These are phyloP conservation scores for Penicillium sp. DNA, from an alignment of 2,329 filamentous ascomycete species.

Conservation along the genomic window DNA sequence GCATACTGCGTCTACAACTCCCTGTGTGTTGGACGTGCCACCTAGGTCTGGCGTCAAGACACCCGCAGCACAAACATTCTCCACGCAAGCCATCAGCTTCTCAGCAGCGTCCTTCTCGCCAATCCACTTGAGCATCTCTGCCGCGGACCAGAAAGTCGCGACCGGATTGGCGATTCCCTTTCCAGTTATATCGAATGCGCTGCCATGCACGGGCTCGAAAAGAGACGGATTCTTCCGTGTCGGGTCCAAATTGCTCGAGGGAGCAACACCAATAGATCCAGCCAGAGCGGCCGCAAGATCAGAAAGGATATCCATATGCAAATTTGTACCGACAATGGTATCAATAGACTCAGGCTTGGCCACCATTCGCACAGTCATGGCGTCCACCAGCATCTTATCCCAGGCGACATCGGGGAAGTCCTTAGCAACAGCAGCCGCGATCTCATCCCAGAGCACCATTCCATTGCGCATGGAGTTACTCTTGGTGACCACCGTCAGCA, in stretches of 20 bases:
- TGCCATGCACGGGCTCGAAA: slow-evolving; percentile 67
- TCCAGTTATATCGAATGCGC: slow-evolving; percentile 65
- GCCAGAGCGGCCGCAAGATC: slow-evolving; percentile 69
- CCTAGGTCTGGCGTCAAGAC: slow-evolving; percentile 62
- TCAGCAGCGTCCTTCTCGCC: slow-evolving; percentile 60
- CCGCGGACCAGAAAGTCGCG: slow-evolving; percentile 68
- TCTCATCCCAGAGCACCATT: slow-evolving; percentile 60
- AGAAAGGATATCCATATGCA: slow-evolving; percentile 66
- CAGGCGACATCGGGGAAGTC: slow-evolving; percentile 55
- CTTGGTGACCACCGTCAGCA: slow-evolving; percentile 58
- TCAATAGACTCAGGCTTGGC: slow-evolving; percentile 53
- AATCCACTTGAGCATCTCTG: slow-evolving; percentile 67
- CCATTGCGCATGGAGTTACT: slow-evolving; percentile 58
- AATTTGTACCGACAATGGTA: slow-evolving; percentile 57
- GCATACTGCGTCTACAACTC: slow-evolving; percentile 60
- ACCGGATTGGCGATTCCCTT: slow-evolving; percentile 63
- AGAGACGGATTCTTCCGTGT: slow-evolving; percentile 60
- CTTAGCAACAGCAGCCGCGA: slow-evolving; percentile 50
- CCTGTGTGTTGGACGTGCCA: slow-evolving; percentile 57
- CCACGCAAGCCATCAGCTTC: slow-evolving; percentile 59
- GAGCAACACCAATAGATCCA: slow-evolving; percentile 70
- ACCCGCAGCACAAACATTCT: slow-evolving; percentile 58
- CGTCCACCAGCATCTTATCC: slow-evolving; percentile 61
- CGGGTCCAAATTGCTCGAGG: slow-evolving; percentile 68
- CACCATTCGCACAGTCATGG: slow-evolving; percentile 60